A percentile compares a stretch with the other conserved stretches of the same genome.
These are phyloP conservation scores for Microsporum canis DNA, from an alignment of 2,329 filamentous ascomycete genomes.

Conservation along the genomic window DNA sequence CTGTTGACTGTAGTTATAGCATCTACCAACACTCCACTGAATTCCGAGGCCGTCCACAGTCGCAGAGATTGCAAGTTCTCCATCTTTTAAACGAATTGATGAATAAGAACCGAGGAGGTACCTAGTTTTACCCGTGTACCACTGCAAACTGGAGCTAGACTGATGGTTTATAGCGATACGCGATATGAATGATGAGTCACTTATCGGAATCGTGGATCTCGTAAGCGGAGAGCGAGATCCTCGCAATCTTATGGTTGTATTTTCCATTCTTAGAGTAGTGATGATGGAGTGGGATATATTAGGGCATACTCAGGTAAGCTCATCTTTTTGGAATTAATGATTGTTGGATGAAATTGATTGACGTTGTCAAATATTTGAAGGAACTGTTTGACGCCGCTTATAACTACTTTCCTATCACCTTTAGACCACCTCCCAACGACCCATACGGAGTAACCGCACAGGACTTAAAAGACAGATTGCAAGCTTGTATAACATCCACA, in stretches of 20 bases:
- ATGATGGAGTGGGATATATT: constrained; percentile 58
- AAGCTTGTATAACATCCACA: constrained; percentile 53
- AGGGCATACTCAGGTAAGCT: constrained; percentile 45
- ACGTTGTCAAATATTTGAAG: constrained; percentile 17
- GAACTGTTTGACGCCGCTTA: constrained; percentile 56
- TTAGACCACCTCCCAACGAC: constrained; percentile 57
- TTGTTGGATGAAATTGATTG: neutral
- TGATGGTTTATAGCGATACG: constrained; percentile 34
- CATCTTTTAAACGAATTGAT: constrained; percentile 51
- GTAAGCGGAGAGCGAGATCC: constrained; percentile 60
- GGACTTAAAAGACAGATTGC: constrained; percentile 52
- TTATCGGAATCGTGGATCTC: constrained; percentile 51
- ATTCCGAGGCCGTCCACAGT: constrained; percentile 50
- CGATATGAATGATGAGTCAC: constrained; percentile 48
- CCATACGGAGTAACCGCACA: constrained; percentile 59
- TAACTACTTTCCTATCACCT: constrained; percentile 63
- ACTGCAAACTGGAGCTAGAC: neutral
- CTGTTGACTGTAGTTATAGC: constrained; percentile 20
- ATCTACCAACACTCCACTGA: constrained; percentile 44
- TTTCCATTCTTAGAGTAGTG: constrained; percentile 54
- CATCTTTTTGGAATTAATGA: neutral
- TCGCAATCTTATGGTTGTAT: constrained; percentile 58
- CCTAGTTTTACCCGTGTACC: neutral
- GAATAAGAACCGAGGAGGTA: constrained; percentile 48
- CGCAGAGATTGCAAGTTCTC: constrained; percentile 54